Evolutionary conservation across 805 yeast species (phyloP).

Genomic region (Lipomyces chichibuensis): DNA sequence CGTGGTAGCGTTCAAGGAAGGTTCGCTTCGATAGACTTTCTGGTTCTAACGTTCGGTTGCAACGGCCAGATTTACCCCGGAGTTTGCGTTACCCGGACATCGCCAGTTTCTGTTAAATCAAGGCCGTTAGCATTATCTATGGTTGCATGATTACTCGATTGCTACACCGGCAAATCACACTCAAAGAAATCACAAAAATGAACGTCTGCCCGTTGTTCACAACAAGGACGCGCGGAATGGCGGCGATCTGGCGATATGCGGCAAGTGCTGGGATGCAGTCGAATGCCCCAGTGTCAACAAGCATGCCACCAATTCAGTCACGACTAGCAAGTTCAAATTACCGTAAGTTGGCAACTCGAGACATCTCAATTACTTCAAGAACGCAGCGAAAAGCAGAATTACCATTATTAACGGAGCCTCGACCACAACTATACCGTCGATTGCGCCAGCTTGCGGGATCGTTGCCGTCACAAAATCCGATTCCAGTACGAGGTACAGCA

Average conservation of each 20-base stretch:
- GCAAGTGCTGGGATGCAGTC: neutral
- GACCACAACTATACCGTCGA: neutral
- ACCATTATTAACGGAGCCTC: neutral
- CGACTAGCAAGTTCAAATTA: neutral
- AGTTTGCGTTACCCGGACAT: neutral
- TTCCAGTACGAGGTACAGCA: neutral
- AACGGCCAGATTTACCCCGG: neutral
- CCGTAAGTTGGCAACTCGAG: neutral
- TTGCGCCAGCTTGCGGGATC: neutral
- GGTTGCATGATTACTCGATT: neutral
- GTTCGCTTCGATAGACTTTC: neutral
- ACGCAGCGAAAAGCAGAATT: neutral
- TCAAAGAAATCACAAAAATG: neutral
- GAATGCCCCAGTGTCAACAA: neutral
- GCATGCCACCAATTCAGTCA: neutral
- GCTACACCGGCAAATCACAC: neutral
- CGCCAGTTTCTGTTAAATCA: neutral
- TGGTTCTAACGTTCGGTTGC: neutral
- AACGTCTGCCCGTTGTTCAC: neutral
- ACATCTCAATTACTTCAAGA: neutral
- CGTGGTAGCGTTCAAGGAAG: neutral
- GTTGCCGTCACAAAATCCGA: neutral
- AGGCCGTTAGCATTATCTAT: too few relatives aligned
- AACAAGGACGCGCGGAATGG: neutral
- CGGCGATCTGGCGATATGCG: neutral